Conservation (phyloP, 352 stramenopile species). For the Pythium diclinum region DNA sequence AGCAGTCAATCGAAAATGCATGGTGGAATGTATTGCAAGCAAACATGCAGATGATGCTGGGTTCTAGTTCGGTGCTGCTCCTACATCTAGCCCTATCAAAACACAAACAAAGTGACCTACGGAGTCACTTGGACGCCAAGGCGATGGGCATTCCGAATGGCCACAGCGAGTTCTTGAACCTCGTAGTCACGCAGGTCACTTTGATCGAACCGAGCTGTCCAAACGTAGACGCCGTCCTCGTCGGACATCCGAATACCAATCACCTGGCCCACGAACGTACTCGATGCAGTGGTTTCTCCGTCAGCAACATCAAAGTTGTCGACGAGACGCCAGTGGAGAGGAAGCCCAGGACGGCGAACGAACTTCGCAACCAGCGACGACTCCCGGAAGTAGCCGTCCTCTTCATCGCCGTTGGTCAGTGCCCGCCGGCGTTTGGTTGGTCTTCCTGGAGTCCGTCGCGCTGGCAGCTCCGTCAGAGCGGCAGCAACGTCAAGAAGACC, state of each 20-base stretch:
- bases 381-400: not conserved
- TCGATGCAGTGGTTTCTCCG: not conserved
- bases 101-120: not conserved
- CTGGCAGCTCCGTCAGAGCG: too few relatives aligned
- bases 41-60: not conserved
- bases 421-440: not conserved
- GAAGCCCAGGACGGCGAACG: not conserved
- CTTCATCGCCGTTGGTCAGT: not conserved
- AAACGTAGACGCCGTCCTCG: not conserved
- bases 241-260: not conserved
- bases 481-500: too few relatives aligned
- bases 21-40: too few relatives aligned
- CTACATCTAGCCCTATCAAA: constrained; percentile 10
- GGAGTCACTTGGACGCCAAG: constrained; percentile 1
- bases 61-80: constrained; percentile 6
- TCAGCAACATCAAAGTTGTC: not conserved
- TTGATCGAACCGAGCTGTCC: not conserved
- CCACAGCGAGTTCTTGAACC: not conserved
- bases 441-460: too few relatives aligned
- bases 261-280: not conserved
- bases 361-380: not conserved
- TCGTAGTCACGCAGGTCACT: not conserved
- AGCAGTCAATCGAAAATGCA: too few relatives aligned
- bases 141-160: not conserved
- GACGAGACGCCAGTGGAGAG: not conserved